A percentile compares a stretch with the other conserved stretches of the same genome.
phyloP scores from a whole-genome alignment of 2,329 filamentous ascomycete genomes.

The Ophiostoma tasmaniense region DNA sequence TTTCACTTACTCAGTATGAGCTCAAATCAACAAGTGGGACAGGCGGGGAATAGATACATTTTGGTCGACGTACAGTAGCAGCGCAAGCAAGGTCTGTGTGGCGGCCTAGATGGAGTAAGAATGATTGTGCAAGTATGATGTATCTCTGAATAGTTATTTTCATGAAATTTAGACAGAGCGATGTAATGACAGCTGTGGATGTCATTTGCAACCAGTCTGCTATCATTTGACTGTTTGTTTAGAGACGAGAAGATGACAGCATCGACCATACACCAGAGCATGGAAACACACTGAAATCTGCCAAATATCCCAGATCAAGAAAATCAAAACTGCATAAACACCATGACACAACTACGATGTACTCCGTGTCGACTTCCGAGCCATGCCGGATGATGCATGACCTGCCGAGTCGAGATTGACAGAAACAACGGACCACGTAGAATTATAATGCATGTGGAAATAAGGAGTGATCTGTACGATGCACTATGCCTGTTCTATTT shows the following conservation, averaged over 20 bases:
- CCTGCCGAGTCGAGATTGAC: background rate
- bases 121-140: background rate
- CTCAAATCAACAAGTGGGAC: background rate
- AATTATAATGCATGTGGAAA: background rate
- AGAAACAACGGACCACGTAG: background rate
- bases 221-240: no score
- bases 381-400: background rate
- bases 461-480: background rate
- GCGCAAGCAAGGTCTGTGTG: background rate
- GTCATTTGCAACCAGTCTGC: no score
- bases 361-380: background rate
- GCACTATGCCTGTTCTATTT: background rate
- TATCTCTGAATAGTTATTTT: background rate
- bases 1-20: no score
- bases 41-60: conserved; percentile 4
- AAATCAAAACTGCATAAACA: background rate
- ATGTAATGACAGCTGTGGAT: background rate
- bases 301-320: no score
- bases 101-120: background rate
- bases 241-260: no score
- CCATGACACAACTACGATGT: background rate
- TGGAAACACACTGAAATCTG: background rate
- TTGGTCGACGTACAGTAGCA: conserved; percentile 2
- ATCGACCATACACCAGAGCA: no score
- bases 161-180: no score